Evolutionary conservation across 2,329 filamentous ascomycete species (phyloP).

Genomic region (Ambrosiella cleistominuta): DNA sequence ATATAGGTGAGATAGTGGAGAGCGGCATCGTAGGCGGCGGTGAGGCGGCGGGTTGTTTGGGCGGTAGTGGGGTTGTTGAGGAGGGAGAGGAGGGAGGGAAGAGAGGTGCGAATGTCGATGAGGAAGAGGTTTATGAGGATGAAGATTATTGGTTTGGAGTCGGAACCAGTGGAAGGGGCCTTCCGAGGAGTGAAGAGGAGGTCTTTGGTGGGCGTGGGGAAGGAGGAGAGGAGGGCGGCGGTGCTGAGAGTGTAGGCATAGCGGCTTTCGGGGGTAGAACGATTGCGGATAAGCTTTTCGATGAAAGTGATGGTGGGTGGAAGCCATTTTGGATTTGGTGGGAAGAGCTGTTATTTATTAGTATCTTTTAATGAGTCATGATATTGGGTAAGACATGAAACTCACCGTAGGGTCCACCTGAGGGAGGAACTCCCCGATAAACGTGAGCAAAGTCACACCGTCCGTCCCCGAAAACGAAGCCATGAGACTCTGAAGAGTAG

Average conservation of each 20-base stretch:
- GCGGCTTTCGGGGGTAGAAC: slow-evolving; percentile 36
- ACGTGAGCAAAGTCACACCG: slow-evolving; percentile 39
- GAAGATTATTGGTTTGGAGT: slow-evolving; percentile 20
- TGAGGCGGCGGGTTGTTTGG: slow-evolving; percentile 33
- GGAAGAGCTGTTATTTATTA: slow-evolving; percentile 25
- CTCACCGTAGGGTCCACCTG: slow-evolving; percentile 31
- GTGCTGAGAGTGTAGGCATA: slow-evolving; percentile 42
- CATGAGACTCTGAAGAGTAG: slow-evolving; percentile 29
- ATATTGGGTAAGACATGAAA: neutral
- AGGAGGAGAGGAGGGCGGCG: slow-evolving; percentile 38
- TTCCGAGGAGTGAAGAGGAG: slow-evolving; percentile 34
- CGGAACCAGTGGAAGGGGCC: slow-evolving; percentile 32
- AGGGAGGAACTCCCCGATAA: slow-evolving; percentile 35
- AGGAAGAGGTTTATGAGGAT: slow-evolving; percentile 47
- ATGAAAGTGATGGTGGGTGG: slow-evolving; percentile 29
- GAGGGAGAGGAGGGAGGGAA: slow-evolving; percentile 40
- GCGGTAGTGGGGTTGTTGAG: slow-evolving; percentile 39
- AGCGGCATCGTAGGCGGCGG: slow-evolving; percentile 44
- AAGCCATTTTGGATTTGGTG: slow-evolving; percentile 37
- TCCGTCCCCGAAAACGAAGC: slow-evolving; percentile 41
- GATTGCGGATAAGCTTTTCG: slow-evolving; percentile 34
- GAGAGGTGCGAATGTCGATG: slow-evolving; percentile 45
- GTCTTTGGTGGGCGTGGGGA: slow-evolving; percentile 27
- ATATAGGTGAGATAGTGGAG: slow-evolving; percentile 43
- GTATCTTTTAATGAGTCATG: neutral